These are phyloP conservation scores for Trichoderma asperelloides DNA, from an alignment of 495 filamentous ascomycete species.

Conservation along the genomic window DNA sequence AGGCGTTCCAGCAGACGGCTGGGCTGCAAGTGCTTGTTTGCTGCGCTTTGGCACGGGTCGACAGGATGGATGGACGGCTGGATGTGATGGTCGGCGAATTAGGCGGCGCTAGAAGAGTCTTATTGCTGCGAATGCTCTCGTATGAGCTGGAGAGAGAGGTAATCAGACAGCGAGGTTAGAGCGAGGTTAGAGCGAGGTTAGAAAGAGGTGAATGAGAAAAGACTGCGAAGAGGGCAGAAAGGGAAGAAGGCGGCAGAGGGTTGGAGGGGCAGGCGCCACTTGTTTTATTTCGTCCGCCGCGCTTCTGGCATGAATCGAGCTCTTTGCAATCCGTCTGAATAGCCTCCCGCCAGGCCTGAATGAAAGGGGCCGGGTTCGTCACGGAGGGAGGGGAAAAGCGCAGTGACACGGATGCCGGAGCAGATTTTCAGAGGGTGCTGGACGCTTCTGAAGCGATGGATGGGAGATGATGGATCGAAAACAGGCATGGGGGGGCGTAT, in stretches of 20 bases:
- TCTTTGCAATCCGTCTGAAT: background rate
- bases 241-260: background rate
- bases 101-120: background rate
- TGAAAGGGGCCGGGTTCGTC: slow-evolving; percentile 8
- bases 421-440: background rate
- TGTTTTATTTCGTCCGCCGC: background rate
- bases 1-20: slow-evolving; percentile 5
- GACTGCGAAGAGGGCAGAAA: background rate
- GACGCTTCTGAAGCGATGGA: background rate
- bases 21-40: background rate
- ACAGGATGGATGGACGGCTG: background rate
- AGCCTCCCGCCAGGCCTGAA: slow-evolving; percentile 6
- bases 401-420: slow-evolving; percentile 1
- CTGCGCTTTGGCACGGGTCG: background rate
- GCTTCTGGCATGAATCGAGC: background rate
- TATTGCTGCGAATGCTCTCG: background rate
- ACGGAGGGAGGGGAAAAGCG: background rate
- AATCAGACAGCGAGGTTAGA: background rate
- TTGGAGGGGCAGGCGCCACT: background rate
- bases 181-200: background rate
- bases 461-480: slow-evolving; percentile 8
- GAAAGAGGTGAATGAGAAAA: background rate
- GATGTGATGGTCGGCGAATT: background rate
- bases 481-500: background rate
- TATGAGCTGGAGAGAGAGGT: background rate